These are phyloP conservation scores for Geotrichum siamense DNA, from an alignment of 1,139 yeast genomes.

Conservation along the genomic window DNA sequence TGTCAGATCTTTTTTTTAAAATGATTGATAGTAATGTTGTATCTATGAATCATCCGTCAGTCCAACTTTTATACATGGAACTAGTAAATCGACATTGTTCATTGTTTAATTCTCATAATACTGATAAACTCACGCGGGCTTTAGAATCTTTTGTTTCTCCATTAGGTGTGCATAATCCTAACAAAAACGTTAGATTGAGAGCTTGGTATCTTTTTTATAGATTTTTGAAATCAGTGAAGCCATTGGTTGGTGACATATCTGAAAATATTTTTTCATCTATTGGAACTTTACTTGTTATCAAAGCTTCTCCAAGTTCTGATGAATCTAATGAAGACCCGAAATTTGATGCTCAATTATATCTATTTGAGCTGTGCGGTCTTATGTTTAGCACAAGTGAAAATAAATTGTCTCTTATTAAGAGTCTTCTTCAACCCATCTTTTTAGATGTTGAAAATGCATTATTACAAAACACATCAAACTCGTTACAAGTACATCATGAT, in stretches of 20 bases:
- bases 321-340: slow-evolving; percentile 52
- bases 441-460: slow-evolving; percentile 54
- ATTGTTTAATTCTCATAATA: slow-evolving; percentile 46
- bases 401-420: slow-evolving; percentile 25
- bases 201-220: slow-evolving; percentile 87
- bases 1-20: slow-evolving; percentile 50
- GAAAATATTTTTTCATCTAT: slow-evolving; percentile 46
- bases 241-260: slow-evolving; percentile 45
- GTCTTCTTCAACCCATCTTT: slow-evolving; percentile 73
- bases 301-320: slow-evolving; percentile 48
- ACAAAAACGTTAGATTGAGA: slow-evolving; percentile 59
- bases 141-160: slow-evolving; percentile 73
- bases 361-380: slow-evolving; percentile 55
- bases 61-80: slow-evolving; percentile 78
- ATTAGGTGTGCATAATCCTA: slow-evolving; percentile 69
- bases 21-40: slow-evolving; percentile 53
- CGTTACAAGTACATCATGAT: slow-evolving; percentile 77
- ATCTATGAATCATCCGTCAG: slow-evolving; percentile 55
- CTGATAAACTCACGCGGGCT: slow-evolving; percentile 52
- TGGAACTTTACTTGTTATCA: slow-evolving; percentile 47
- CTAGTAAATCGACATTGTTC: slow-evolving; percentile 71
- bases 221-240: slow-evolving; percentile 70
- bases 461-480: slow-evolving; percentile 35
- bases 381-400: slow-evolving; percentile 32
- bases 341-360: slow-evolving; percentile 71